A percentile compares a stretch with the other conserved stretches of the same genome.
phyloP scores from a whole-genome alignment of 176 grass and related monocot species.

The Oryza longistaminata region DNA sequence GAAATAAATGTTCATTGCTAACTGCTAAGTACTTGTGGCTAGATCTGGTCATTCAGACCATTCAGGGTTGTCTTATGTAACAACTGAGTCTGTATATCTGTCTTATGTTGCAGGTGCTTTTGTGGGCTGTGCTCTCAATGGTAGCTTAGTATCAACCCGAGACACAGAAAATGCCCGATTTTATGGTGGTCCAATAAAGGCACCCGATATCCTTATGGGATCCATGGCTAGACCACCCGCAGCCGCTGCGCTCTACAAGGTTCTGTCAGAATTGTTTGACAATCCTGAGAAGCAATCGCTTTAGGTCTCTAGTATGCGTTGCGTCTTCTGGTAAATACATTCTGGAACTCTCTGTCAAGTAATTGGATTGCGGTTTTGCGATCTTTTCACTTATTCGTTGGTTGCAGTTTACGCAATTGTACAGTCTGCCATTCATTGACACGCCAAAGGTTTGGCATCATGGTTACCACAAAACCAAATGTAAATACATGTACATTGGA shows the following conservation, averaged over 20 bases:
- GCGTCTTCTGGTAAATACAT: conserved; percentile 33
- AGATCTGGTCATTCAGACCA: not conserved
- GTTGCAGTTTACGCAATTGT: conserved; percentile 37
- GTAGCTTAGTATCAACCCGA: conserved; percentile 61
- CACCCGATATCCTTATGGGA: conserved; percentile 69
- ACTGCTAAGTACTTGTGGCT: not conserved
- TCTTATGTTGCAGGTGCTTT: conserved; percentile 66
- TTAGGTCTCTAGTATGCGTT: not conserved
- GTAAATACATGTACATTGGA: conserved; percentile 47
- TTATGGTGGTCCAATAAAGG: conserved; percentile 67
- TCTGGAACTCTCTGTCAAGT: not conserved
- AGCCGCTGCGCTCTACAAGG: conserved; percentile 60
- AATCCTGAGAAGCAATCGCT: conserved; percentile 45
- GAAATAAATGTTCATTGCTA: not conserved
- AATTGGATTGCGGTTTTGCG: not conserved
- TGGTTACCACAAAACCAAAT: conserved; percentile 5
- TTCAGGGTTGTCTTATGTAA: conserved; percentile 9
- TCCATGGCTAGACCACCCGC: conserved; percentile 66
- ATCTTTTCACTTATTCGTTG: conserved; percentile 2
- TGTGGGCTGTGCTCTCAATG: conserved; percentile 84
- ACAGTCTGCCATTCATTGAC: conserved; percentile 33
- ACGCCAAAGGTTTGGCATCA: not conserved
- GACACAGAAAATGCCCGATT: conserved; percentile 69
- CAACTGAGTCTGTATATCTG: not conserved
- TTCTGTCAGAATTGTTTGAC: conserved; percentile 63